Evolutionary conservation across 345 rosid genomes (phyloP).

Genomic region (Firmiana major): DNA sequence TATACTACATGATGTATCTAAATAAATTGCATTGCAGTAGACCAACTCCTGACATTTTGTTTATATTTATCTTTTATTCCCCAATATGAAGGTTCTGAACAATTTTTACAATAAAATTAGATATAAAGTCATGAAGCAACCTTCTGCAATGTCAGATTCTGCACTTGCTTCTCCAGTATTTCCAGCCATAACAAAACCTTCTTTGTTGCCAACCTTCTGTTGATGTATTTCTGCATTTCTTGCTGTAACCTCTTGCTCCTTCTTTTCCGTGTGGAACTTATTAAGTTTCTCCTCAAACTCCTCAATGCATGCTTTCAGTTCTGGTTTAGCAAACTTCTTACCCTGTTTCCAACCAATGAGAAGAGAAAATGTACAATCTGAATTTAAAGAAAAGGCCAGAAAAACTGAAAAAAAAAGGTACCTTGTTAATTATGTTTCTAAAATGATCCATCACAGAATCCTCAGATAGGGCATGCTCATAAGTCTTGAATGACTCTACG

Average conservation of each 20-base stretch:
- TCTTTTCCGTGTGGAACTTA: slow-evolving; percentile 82
- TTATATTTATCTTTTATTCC: not conserved
- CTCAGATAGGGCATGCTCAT: slow-evolving; percentile 75
- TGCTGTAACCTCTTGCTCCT: slow-evolving; percentile 91
- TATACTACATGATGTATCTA: not conserved
- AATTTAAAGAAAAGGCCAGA: slow-evolving; percentile 2
- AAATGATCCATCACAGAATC: slow-evolving; percentile 84
- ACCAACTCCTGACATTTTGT: not conserved
- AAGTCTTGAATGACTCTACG: slow-evolving; percentile 77
- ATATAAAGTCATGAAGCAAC: slow-evolving; percentile 31
- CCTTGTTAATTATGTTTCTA: slow-evolving; percentile 87
- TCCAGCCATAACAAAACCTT: slow-evolving; percentile 29
- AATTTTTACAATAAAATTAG: not conserved
- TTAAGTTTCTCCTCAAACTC: slow-evolving; percentile 95
- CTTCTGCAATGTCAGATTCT: slow-evolving; percentile 49
- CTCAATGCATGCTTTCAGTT: slow-evolving; percentile 78
- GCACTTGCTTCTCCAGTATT: slow-evolving; percentile 41
- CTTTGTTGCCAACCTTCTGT: slow-evolving; percentile 51
- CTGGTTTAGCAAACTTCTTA: slow-evolving; percentile 95
- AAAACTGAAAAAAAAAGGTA: slow-evolving; percentile 18
- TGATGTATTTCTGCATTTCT: slow-evolving; percentile 80
- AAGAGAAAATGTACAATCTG: slow-evolving; percentile 6
- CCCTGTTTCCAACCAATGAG: slow-evolving; percentile 44
- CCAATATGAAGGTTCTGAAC: not conserved
- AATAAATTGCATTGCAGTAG: not conserved